Evolutionary conservation across 495 filamentous ascomycete species (phyloP).

Genomic region (Glonium stellatum): DNA sequence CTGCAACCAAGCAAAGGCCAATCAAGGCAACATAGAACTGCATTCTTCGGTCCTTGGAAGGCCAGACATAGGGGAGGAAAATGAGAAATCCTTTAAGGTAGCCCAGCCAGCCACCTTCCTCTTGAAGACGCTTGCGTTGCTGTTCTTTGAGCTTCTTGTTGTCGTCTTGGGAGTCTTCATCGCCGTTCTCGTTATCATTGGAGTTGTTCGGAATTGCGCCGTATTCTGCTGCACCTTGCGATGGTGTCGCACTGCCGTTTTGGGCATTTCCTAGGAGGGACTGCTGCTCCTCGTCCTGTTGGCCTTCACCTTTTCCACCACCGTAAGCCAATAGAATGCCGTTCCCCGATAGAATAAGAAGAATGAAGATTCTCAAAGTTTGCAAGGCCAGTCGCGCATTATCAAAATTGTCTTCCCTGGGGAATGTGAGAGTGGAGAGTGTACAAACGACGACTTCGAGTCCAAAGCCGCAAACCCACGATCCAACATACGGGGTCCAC

Average conservation of each 20-base stretch:
- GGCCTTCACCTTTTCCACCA: neutral
- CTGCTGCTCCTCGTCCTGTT: slow-evolving; percentile 3
- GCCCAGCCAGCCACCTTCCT: slow-evolving; percentile 31
- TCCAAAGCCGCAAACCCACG: neutral
- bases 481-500: slow-evolving; percentile 2
- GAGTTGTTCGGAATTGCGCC: neutral
- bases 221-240: neutral
- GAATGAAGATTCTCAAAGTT: neutral
- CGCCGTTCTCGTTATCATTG: neutral
- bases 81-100: slow-evolving; percentile 33
- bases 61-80: slow-evolving; percentile 35
- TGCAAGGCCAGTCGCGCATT: neutral
- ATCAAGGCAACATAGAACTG: slow-evolving; percentile 25
- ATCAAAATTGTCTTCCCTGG: neutral
- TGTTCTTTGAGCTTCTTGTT: slow-evolving; percentile 24
- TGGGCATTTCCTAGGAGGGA: neutral
- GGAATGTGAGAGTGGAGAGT: neutral
- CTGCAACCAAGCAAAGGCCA: slow-evolving; percentile 18
- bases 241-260: neutral
- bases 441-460: neutral
- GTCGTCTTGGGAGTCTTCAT: slow-evolving; percentile 2
- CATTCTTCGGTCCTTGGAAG: slow-evolving; percentile 21
- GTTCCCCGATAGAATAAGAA: slow-evolving; percentile 3
- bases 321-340: neutral
- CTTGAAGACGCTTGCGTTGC: slow-evolving; percentile 27